Conservation (phyloP, 768 basidiomycete genomes). For the Kwoniella dejecticola region DNA sequence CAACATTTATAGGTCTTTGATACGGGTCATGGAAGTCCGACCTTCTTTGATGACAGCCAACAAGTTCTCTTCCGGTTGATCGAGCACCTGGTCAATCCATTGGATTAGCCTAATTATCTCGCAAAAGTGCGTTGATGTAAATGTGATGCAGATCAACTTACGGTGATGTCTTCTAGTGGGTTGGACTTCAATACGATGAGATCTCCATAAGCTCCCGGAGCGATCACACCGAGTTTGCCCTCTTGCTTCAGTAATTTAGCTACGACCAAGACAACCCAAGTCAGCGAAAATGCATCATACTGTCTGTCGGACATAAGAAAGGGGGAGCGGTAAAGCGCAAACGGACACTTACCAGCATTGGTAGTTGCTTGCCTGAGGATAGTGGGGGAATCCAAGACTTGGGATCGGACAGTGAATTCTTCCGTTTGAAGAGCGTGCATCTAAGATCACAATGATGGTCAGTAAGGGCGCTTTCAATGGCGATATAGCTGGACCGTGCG, state of each 20-base stretch:
- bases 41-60: conserved; percentile 47
- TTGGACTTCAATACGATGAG: conserved; percentile 58
- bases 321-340: too few species aligned
- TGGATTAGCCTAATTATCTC: neutral
- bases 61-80: conserved; percentile 58
- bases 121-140: neutral
- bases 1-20: conserved; percentile 1
- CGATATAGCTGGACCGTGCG: neutral
- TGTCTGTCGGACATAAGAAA: too few species aligned
- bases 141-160: neutral
- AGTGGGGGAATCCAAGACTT: conserved; percentile 54
- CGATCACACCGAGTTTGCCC: conserved; percentile 56
- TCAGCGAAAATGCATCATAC: too few species aligned
- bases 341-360: conserved; percentile 50
- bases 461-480: neutral
- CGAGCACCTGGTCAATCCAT: conserved; percentile 50
- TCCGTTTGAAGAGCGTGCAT: conserved; percentile 68
- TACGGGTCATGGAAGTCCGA: neutral
- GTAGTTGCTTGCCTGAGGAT: conserved; percentile 59
- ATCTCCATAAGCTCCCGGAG: conserved; percentile 58
- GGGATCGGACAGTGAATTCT: conserved; percentile 59
- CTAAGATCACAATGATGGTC: conserved; percentile 27
- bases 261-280: too few species aligned
- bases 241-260: conserved; percentile 57
- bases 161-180: conserved; percentile 58